Percentiles rank a stretch among this genome's conserved stretches.
These are phyloP conservation scores for Nidularia pulvinata DNA, from an alignment of 768 basidiomycete genomes.

Conservation along the genomic window DNA sequence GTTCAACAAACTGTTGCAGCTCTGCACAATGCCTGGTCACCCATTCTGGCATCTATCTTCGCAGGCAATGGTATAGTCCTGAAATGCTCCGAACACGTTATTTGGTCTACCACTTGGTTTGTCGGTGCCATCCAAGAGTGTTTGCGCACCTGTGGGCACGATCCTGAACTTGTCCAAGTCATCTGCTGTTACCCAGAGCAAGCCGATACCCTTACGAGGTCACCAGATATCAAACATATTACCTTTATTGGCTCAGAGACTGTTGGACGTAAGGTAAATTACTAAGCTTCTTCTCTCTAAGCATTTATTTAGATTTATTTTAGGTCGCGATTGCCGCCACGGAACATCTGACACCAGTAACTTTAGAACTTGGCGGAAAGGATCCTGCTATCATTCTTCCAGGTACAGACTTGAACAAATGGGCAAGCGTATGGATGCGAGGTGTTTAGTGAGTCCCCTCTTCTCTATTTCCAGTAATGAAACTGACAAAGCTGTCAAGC, in stretches of 20 bases:
- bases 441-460: constrained; percentile 77
- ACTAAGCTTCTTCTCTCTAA: not conserved
- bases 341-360: constrained; percentile 86
- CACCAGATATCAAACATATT: constrained; percentile 86
- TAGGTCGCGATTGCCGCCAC: constrained; percentile 86
- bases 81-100: constrained; percentile 91
- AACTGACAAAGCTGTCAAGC: constrained; percentile 34
- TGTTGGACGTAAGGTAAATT: constrained; percentile 69
- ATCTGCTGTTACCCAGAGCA: constrained; percentile 90
- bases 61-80: constrained; percentile 89
- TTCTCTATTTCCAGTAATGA: not conserved
- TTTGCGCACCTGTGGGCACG: constrained; percentile 79
- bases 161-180: constrained; percentile 87
- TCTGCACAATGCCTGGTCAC: constrained; percentile 92
- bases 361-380: constrained; percentile 94
- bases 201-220: constrained; percentile 79
- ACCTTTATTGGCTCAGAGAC: constrained; percentile 90
- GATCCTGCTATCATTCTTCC: constrained; percentile 93
- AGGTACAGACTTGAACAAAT: constrained; percentile 78
- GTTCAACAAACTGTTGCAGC: constrained; percentile 41
- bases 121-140: constrained; percentile 77
- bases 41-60: constrained; percentile 89
- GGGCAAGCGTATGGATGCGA: constrained; percentile 84
- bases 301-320: not conserved
- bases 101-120: constrained; percentile 90